phyloP scores from a whole-genome alignment of 495 filamentous ascomycete genomes.

The Xylaria cubensis region DNA sequence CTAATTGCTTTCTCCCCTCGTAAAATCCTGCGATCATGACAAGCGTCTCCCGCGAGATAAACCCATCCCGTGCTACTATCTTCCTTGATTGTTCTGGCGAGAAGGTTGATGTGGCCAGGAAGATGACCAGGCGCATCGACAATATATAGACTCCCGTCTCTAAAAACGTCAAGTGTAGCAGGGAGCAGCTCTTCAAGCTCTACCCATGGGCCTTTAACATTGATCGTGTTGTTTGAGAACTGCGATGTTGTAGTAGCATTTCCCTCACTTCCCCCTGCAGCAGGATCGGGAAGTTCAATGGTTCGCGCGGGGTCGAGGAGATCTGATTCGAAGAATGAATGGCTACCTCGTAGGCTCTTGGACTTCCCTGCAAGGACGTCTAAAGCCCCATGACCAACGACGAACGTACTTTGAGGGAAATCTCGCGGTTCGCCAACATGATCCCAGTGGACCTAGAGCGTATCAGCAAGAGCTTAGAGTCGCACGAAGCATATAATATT shows the following conservation, averaged over 20 bases:
- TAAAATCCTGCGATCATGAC: slow-evolving; percentile 51
- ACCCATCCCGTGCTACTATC: slow-evolving; percentile 32
- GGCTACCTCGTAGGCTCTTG: slow-evolving; percentile 35
- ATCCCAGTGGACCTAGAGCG: slow-evolving; percentile 47
- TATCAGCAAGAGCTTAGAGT: neutral
- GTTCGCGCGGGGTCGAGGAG: slow-evolving; percentile 45
- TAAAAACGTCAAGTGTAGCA: slow-evolving; percentile 49
- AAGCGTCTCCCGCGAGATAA: slow-evolving; percentile 54
- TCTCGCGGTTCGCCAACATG: slow-evolving; percentile 50
- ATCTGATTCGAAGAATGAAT: slow-evolving; percentile 50
- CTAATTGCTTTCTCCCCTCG: slow-evolving; percentile 47
- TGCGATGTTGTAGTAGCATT: neutral
- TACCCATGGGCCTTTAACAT: slow-evolving; percentile 34
- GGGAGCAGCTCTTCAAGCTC: slow-evolving; percentile 39
- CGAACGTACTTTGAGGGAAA: slow-evolving; percentile 43
- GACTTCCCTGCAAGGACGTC: slow-evolving; percentile 40
- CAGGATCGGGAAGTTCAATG: slow-evolving; percentile 44
- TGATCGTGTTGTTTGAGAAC: neutral
- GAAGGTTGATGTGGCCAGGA: slow-evolving; percentile 53
- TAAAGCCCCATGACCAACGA: slow-evolving; percentile 47
- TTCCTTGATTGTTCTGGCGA: slow-evolving; percentile 29
- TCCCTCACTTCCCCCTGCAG: neutral
- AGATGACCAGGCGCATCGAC: slow-evolving; percentile 55
- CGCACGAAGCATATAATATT: neutral
- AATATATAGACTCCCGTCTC: slow-evolving; percentile 46